Conservation (phyloP, 2,329 filamentous ascomycete genomes). For the Emergomyces africanus region DNA sequence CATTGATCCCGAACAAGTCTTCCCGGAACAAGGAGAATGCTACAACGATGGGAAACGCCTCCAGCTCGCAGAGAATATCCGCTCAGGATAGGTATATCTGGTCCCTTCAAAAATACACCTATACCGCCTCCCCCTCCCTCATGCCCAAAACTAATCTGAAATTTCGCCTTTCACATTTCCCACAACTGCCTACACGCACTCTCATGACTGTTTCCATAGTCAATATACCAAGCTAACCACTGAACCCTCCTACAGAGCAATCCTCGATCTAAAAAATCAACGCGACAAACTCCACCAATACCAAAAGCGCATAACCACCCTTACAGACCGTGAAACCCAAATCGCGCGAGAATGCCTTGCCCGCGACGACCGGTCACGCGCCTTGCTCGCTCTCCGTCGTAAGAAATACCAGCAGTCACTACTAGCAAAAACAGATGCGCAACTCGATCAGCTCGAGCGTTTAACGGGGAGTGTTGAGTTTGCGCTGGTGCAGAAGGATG, state of each 20-base stretch:
- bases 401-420: slow-evolving; percentile 97
- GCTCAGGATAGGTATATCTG: slow-evolving; percentile 69
- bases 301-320: slow-evolving; percentile 73
- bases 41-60: slow-evolving; percentile 49
- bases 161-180: neutral
- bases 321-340: slow-evolving; percentile 77
- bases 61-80: slow-evolving; percentile 53
- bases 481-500: slow-evolving; percentile 90
- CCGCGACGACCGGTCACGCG: slow-evolving; percentile 64
- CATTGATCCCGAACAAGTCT: too few relatives aligned
- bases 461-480: slow-evolving; percentile 87
- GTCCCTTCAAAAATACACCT: neutral
- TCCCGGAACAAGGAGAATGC: slow-evolving; percentile 15
- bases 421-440: slow-evolving; percentile 75
- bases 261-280: slow-evolving; percentile 94
- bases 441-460: slow-evolving; percentile 87
- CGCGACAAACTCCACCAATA: slow-evolving; percentile 96
- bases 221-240: slow-evolving; percentile 1
- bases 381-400: slow-evolving; percentile 74
- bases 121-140: too few relatives aligned
- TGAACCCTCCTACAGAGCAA: slow-evolving; percentile 50
- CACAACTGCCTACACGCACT: neutral
- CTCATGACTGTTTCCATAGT: neutral
- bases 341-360: slow-evolving; percentile 74
- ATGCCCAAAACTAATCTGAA: too few relatives aligned